phyloP scores from a whole-genome alignment of 2,329 filamentous ascomycete species.

The Fusarium mundagurra region DNA sequence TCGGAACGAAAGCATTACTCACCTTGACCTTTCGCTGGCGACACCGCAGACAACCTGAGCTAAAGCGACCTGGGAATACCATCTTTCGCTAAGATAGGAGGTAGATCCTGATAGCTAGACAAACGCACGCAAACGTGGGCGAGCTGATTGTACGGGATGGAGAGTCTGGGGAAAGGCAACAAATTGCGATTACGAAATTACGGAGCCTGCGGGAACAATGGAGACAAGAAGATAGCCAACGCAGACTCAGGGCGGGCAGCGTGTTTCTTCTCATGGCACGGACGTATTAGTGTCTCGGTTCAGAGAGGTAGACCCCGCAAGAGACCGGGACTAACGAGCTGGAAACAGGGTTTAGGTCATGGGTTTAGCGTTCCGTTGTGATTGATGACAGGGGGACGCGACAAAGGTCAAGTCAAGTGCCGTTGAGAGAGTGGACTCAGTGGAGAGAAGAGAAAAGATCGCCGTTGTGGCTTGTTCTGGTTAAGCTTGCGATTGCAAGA shows the following conservation, averaged over 20 bases:
- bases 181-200: neutral
- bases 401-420: conserved; percentile 5
- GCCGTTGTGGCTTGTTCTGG: conserved; percentile 5
- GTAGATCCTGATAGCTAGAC: neutral
- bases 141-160: neutral
- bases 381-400: neutral
- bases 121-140: neutral
- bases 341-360: neutral
- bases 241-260: neutral
- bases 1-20: neutral
- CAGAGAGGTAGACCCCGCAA: neutral
- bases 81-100: conserved; percentile 19
- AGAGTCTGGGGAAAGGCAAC: conserved; percentile 12
- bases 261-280: neutral
- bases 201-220: neutral
- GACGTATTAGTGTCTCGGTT: neutral
- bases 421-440: neutral
- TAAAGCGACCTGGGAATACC: conserved; percentile 47
- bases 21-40: conserved; percentile 47
- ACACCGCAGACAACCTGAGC: conserved; percentile 44
- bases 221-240: neutral
- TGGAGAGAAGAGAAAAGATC: conserved; percentile 8
- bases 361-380: neutral
- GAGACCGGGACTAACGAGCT: neutral
- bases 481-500: conserved; percentile 22